A percentile compares a stretch with the other conserved stretches of the same genome.
Conservation (phyloP, 1,284 basidiomycete genomes). For the Rhodotorula sp. region DNA sequence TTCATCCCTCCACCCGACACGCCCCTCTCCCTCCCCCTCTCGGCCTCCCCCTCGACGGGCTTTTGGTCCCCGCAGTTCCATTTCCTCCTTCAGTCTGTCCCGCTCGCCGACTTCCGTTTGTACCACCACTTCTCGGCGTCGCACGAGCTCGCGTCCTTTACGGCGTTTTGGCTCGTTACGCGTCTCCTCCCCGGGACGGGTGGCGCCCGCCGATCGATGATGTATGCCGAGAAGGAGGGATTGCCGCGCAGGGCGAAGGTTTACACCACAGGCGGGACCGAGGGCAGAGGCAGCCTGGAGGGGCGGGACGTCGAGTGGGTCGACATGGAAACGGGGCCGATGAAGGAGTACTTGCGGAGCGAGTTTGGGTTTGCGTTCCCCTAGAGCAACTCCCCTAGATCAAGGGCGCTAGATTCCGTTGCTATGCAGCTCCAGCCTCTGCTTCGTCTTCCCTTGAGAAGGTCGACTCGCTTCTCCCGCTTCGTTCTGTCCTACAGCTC, state of each 20-base stretch:
- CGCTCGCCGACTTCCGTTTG: slow-evolving; percentile 26
- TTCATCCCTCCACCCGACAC: slow-evolving; percentile 13
- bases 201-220: slow-evolving; percentile 33
- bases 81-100: slow-evolving; percentile 29
- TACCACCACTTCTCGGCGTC: slow-evolving; percentile 36
- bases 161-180: slow-evolving; percentile 33
- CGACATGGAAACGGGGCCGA: slow-evolving; percentile 30
- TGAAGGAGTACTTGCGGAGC: slow-evolving; percentile 21
- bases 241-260: slow-evolving; percentile 21
- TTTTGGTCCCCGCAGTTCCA: slow-evolving; percentile 35
- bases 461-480: no score
- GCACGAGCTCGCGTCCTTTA: slow-evolving; percentile 25
- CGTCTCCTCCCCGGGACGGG: slow-evolving; percentile 27
- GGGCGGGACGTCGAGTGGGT: slow-evolving; percentile 38
- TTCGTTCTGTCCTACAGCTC: no score
- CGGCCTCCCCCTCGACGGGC: not conserved
- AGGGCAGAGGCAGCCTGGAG: slow-evolving; percentile 28
- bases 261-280: slow-evolving; percentile 33
- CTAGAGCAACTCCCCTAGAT: no score
- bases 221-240: slow-evolving; percentile 31
- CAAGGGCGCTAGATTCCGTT: no score
- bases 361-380: slow-evolving; percentile 32
- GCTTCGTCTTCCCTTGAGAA: no score
- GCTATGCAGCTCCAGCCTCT: no score
- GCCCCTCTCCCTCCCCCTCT: slow-evolving; percentile 19